Base-by-base conservation (phyloP, 2,329 filamentous ascomycete genomes). In the Xylariaceae sp. region DNA sequence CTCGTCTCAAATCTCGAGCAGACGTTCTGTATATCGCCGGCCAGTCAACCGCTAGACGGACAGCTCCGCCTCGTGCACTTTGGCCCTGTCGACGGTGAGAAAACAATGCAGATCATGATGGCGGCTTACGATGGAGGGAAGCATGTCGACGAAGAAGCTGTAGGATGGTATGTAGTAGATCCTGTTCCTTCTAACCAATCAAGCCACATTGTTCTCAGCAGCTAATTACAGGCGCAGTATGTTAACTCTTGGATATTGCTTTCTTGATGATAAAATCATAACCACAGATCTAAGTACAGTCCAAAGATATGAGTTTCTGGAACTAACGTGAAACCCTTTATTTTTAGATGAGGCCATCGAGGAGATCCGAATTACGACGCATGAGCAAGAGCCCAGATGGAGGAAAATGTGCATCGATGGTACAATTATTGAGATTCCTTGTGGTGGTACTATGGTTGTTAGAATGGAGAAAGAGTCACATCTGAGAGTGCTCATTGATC, bases 391-490 rank as follows among this genome's bases (percentile, higher is more conserved):
- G n/a, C 75, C 74, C 42, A 75, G 84, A 47, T 97, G 91, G 91
- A 78, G 93, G 55, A 83, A 92, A 64, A 81, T 96, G 13, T 97
- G 93, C 67, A 77, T 97, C n/a, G 93, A 97, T 69, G 93, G 93
- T 3, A 90, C 87, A 48, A 95, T 96, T 62, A 82, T 97, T 3
- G 79, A 82, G 53, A 73, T 96, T 1, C 86, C 88, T 17, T 68
- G 76, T 47, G 84, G 80, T 2, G 91, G 91, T 0, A 86, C 82
- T 77, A 81, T 96, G 69, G 80, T 83, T 53, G 79, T 96, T 0
- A 70, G 68, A 56, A 80, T 73, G 63, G 75, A 80, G 19, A 65
- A 68, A 9, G 59, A 63, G 40, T 66, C 68, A n/a, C 65, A 71
- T 22, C 68, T 82, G 45, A 67, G 65, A 42, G 66, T 84, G 7